Conservation (phyloP, 495 filamentous ascomycete genomes). For the Podospora didyma region DNA sequence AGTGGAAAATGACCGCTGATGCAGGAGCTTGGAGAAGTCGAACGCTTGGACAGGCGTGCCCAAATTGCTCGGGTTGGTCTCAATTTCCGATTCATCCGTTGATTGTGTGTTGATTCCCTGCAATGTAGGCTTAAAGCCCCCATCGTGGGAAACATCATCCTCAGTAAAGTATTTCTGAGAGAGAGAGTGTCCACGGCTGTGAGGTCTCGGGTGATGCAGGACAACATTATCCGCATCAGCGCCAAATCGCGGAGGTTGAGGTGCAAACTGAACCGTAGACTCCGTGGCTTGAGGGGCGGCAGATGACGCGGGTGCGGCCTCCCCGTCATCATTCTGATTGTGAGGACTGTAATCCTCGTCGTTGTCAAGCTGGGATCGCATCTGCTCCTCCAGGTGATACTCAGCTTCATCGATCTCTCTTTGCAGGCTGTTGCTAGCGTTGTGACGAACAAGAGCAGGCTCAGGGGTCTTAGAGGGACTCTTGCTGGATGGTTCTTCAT, state of each 20-base stretch:
- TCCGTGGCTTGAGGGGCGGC: constrained; percentile 30
- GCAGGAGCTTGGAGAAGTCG: constrained; percentile 34
- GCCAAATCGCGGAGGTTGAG: constrained; percentile 35
- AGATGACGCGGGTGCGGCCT: constrained; percentile 18
- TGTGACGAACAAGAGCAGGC: constrained; percentile 38
- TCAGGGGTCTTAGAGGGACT: constrained; percentile 47
- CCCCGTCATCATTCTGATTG: constrained; percentile 36
- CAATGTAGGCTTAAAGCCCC: constrained; percentile 27
- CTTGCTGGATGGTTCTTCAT: constrained; percentile 48
- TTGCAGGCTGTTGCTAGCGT: constrained; percentile 60
- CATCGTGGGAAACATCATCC: constrained; percentile 35
- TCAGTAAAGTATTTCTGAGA: constrained; percentile 51
- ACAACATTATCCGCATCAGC: constrained; percentile 42
- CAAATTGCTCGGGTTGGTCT: constrained; percentile 71
- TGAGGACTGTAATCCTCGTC: constrained; percentile 58
- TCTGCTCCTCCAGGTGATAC: constrained; percentile 72
- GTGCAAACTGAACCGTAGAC: constrained; percentile 41
- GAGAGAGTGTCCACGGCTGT: constrained; percentile 55
- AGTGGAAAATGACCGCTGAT: constrained; percentile 40
- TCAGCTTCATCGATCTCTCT: constrained; percentile 83
- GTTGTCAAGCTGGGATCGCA: constrained; percentile 66
- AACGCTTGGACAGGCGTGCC: constrained; percentile 54
- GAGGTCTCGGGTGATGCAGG: constrained; percentile 58
- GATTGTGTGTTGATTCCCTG: constrained; percentile 24
- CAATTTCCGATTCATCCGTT: constrained; percentile 62